Evolutionary conservation across 2,329 filamentous ascomycete genomes (phyloP).

Genomic region (Alternaria arborescens): DNA sequence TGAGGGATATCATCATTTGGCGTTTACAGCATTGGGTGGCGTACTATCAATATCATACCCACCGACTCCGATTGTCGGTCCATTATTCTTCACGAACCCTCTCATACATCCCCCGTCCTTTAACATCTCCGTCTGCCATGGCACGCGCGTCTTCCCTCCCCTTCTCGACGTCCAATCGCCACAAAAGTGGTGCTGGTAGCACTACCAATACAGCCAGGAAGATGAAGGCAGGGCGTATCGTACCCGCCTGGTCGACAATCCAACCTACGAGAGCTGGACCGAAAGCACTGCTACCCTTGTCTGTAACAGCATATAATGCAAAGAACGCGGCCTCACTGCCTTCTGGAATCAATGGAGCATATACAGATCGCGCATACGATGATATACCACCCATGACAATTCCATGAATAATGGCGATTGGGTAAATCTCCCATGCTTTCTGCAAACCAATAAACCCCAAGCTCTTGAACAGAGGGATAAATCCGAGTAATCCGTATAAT

Average conservation of each 20-base stretch:
- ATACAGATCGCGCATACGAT: conserved; percentile 88
- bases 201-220: conserved; percentile 83
- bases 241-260: conserved; percentile 74
- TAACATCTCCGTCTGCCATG: conserved; percentile 32
- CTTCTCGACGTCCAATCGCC: conserved; percentile 77
- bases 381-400: conserved; percentile 88
- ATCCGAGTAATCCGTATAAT: conserved; percentile 84
- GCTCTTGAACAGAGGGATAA: conserved; percentile 75
- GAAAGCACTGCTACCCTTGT: conserved; percentile 91
- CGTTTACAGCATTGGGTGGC: conserved; percentile 20
- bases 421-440: conserved; percentile 92
- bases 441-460: conserved; percentile 83
- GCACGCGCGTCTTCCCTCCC: conserved; percentile 48
- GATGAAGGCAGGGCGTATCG: conserved; percentile 72
- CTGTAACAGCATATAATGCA: conserved; percentile 91
- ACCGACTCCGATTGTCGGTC: background rate
- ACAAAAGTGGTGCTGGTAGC: conserved; percentile 80
- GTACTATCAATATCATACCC: conserved; percentile 9
- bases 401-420: conserved; percentile 83
- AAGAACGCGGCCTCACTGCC: conserved; percentile 94
- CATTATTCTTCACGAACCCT: conserved; percentile 27
- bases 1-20: conserved; percentile 11
- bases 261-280: conserved; percentile 88
- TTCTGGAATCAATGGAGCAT: conserved; percentile 87
- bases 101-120: conserved; percentile 27